Evolutionary conservation across 2,329 filamentous ascomycete genomes (phyloP).

Genomic region (Calonectria leucothoes): DNA sequence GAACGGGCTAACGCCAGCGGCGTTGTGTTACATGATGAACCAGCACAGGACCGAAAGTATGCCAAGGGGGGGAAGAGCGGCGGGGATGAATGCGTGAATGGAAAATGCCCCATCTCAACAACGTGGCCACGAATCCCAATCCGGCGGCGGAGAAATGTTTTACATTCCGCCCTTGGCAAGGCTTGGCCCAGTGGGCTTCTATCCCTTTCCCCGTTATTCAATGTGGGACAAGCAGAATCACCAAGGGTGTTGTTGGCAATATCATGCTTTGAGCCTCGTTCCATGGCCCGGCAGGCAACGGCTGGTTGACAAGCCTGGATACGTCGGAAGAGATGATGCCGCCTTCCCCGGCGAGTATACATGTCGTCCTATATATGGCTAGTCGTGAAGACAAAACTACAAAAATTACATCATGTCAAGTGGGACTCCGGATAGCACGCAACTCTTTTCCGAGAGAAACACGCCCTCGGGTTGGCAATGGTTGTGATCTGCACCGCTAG

Average conservation of each 20-base stretch:
- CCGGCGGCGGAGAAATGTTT: background rate
- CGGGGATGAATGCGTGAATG: background rate
- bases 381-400: background rate
- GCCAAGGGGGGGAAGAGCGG: background rate
- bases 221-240: background rate
- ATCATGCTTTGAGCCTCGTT: background rate
- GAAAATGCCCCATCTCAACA: background rate
- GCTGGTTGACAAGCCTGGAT: background rate
- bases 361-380: background rate
- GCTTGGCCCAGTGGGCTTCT: background rate
- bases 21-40: background rate
- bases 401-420: background rate
- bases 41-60: background rate
- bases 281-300: background rate
- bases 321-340: background rate
- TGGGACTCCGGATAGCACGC: background rate
- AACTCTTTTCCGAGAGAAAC: background rate
- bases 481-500: background rate
- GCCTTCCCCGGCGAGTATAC: background rate
- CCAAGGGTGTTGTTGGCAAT: background rate
- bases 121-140: background rate
- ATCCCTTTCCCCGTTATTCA: background rate
- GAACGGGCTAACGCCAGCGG: too few relatives aligned
- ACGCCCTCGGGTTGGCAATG: background rate
- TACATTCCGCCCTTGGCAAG: background rate